phyloP scores from a whole-genome alignment of 352 stramenopile genomes.

The Phytopythium mirpurense region DNA sequence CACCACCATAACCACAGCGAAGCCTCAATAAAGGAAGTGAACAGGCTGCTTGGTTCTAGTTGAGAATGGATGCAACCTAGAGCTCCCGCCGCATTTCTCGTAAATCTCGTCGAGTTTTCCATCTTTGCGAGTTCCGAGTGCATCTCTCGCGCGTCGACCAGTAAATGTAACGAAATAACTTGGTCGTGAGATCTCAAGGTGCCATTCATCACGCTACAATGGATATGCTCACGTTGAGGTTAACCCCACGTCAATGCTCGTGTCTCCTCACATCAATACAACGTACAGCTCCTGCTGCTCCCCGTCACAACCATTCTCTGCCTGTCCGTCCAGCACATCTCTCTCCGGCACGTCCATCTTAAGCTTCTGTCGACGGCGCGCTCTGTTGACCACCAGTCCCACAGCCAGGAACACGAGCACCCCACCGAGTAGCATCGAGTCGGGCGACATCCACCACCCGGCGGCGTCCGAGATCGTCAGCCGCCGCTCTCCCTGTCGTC shows the following conservation, averaged over 20 bases:
- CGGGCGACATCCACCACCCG: not conserved
- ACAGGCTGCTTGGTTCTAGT: too few relatives aligned
- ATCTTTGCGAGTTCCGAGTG: too few relatives aligned
- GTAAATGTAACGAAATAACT: too few relatives aligned
- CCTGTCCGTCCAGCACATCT: not conserved
- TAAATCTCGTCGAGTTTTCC: too few relatives aligned
- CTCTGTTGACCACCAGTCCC: not conserved
- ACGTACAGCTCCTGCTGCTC: constrained; percentile 2
- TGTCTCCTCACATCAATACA: not conserved
- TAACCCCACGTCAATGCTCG: not conserved
- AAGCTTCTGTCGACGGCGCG: not conserved
- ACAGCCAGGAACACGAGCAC: constrained; percentile 2
- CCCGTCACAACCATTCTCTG: not conserved
- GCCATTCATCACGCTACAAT: too few relatives aligned
- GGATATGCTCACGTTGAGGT: too few relatives aligned
- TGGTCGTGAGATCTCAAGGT: too few relatives aligned
- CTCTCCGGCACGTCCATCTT: constrained; percentile 1
- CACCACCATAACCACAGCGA: not conserved
- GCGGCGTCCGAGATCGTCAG: not conserved
- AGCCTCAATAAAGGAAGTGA: not conserved
- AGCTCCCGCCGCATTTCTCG: too few relatives aligned
- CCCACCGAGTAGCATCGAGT: constrained; percentile 1
- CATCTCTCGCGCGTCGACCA: too few relatives aligned
- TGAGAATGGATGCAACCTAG: too few relatives aligned
- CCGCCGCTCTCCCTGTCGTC: not conserved